Percentiles rank a stretch among this genome's conserved stretches.
Conservation (phyloP, 1,139 yeast genomes). For the Meyerozyma sp. region DNA sequence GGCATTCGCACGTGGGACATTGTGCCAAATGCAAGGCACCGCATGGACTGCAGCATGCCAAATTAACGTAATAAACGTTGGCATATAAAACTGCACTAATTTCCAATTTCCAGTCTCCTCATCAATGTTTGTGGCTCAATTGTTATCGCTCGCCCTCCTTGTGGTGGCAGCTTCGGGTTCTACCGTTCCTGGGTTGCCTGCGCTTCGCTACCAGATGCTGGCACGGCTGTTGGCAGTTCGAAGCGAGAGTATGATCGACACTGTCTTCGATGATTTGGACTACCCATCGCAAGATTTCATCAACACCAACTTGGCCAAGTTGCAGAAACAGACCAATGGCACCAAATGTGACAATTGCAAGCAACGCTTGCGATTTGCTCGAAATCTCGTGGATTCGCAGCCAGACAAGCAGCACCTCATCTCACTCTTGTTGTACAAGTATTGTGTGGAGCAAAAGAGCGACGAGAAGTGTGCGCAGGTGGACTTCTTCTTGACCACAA, state of each 20-base stretch:
- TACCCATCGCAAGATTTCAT: conserved; percentile 28
- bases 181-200: conserved; percentile 15
- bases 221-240: conserved; percentile 13
- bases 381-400: conserved; percentile 19
- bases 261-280: conserved; percentile 19
- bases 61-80: not conserved
- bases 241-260: conserved; percentile 17
- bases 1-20: not conserved
- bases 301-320: conserved; percentile 17
- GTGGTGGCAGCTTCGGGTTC: conserved; percentile 8
- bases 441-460: conserved; percentile 30
- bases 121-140: not conserved
- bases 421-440: conserved; percentile 30
- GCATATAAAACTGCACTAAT: not conserved
- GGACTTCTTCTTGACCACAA: conserved; percentile 38
- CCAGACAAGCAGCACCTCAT: conserved; percentile 35
- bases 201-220: conserved; percentile 6
- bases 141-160: not conserved
- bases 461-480: conserved; percentile 29
- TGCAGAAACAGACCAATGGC: conserved; percentile 20
- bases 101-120: not conserved
- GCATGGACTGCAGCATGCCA: not conserved
- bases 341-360: conserved; percentile 33
- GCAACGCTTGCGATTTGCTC: conserved; percentile 28
- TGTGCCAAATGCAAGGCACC: too few relatives aligned